A percentile compares a stretch with the other conserved stretches of the same genome.
Conservation (phyloP, 768 basidiomycete genomes). For the Leccinum rimulosum region DNA sequence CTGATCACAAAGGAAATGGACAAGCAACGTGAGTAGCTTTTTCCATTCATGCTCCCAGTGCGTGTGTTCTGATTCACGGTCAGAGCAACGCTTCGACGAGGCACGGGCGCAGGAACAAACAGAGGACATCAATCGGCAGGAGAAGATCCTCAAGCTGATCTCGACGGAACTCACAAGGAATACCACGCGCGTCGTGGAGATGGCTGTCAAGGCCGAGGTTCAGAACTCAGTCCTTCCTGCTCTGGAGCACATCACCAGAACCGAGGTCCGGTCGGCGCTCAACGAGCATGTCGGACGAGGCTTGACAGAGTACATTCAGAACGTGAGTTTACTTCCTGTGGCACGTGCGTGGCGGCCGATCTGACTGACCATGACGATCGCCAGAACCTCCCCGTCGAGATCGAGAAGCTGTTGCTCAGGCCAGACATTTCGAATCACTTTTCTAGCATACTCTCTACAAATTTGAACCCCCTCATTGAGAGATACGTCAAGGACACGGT, state of each 20-base stretch:
- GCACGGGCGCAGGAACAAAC: constrained; percentile 73
- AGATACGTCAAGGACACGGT: constrained; percentile 80
- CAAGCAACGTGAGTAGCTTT: constrained; percentile 68
- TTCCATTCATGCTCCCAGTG: constrained; percentile 1
- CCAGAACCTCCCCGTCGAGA: constrained; percentile 73
- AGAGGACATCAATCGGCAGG: constrained; percentile 81
- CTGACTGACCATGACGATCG: constrained; percentile 8
- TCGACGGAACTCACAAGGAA: constrained; percentile 85
- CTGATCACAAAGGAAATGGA: constrained; percentile 86
- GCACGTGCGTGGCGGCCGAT: background rate
- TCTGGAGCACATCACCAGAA: constrained; percentile 77
- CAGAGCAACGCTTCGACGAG: constrained; percentile 85
- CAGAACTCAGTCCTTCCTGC: constrained; percentile 82
- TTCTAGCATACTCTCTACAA: constrained; percentile 67
- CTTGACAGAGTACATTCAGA: constrained; percentile 67
- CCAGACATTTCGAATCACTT: constrained; percentile 78
- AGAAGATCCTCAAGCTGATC: constrained; percentile 86
- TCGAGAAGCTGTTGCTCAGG: constrained; percentile 74
- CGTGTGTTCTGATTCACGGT: constrained; percentile 4
- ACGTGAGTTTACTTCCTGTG: constrained; percentile 41
- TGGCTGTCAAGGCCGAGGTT: constrained; percentile 83
- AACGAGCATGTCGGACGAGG: constrained; percentile 77
- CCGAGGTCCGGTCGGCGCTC: constrained; percentile 74
- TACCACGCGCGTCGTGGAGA: constrained; percentile 84
- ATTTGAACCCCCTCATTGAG: constrained; percentile 74